phyloP scores from a whole-genome alignment of 1,284 basidiomycete genomes.

The Fomitopsis palustris region DNA sequence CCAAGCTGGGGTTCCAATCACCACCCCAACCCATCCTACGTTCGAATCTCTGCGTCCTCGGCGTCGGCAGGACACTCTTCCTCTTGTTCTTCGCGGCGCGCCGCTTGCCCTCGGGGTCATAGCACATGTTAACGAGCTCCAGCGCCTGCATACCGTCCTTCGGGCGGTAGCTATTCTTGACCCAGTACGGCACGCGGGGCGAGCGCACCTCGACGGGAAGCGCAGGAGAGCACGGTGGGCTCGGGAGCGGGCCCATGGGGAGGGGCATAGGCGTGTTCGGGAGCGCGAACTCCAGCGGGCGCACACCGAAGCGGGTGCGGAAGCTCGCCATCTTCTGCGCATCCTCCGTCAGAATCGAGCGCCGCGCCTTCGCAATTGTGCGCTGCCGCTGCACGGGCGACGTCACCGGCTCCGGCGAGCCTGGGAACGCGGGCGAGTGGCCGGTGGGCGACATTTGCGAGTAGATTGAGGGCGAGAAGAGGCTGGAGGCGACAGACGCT shows the following conservation, averaged over 20 bases:
- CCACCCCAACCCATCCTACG: slow-evolving; percentile 30
- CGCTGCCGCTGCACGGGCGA: slow-evolving; percentile 14
- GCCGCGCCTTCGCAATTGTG: slow-evolving; percentile 16
- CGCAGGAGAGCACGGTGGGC: slow-evolving; percentile 12
- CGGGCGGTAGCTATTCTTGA: slow-evolving; percentile 18
- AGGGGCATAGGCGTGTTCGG: slow-evolving; percentile 8
- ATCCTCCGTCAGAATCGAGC: slow-evolving; percentile 3
- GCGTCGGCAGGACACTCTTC: slow-evolving; percentile 14
- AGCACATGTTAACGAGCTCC: slow-evolving; percentile 5
- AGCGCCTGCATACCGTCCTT: slow-evolving; percentile 1
- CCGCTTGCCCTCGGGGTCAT: background rate
- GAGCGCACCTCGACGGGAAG: slow-evolving; percentile 12
- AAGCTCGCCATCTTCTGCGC: slow-evolving; percentile 16
- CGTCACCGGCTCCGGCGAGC: background rate
- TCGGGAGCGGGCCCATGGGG: slow-evolving; percentile 12
- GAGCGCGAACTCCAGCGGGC: slow-evolving; percentile 11
- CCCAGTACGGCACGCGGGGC: slow-evolving; percentile 28
- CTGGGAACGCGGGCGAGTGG: background rate
- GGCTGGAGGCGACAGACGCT: background rate
- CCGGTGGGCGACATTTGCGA: background rate
- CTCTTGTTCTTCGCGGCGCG: background rate
- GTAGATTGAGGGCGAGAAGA: slow-evolving; percentile 6
- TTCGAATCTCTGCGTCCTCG: slow-evolving; percentile 23
- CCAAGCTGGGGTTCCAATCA: slow-evolving; percentile 19
- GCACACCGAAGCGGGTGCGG: slow-evolving; percentile 18